Evolutionary conservation across 2,329 filamentous ascomycete genomes (phyloP), one percentile per base, ranked within the genome.

Genomic region (Sphaceloma murrayae): DNA sequence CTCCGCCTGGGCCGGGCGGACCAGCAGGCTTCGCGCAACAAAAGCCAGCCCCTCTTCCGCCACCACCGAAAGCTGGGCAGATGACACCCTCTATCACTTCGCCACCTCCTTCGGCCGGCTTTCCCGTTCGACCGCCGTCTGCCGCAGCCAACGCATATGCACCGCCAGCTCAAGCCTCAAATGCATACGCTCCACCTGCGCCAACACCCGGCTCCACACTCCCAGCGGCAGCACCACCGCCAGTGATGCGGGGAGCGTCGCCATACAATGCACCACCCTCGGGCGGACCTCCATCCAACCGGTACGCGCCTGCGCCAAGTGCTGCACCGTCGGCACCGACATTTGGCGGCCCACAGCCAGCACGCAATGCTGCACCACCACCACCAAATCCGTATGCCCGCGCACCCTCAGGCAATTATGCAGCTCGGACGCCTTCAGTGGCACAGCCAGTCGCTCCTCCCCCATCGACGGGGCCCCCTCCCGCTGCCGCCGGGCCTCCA

Each of bases 181-280:
- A 24, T 8, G 31, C 31, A 3, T 34, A 32, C 7, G 22, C 29
- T 14, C 65, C 72, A 8, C 56, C 65, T 5, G 34, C 17, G 10
- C 63, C 66, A 49, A 54, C 62, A 18, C 48, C 59, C 61, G 55
- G 53, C 60, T 58, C 63, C 48, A 67, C 58, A 58, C 65, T 64
- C 51, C 69, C 63, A 4, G 62, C 68, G 24, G 62, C 56, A 52
- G 61, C 54, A 43, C 74, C 74, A 33, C 71, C 78, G 31, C 74
- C 77, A 14, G 73, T 85, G 42, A 74, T 79, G 16, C 79, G 86
- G 51, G 86, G 82, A 19, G 74, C 82, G 3, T 94, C 88, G 18
- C 88, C 88, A 4, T 95, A 94, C 63, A 86, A 88, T 56, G 77
- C 82, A 27, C 83, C 88, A 44, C 84, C 85, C 5, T 68, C 58